Conservation (phyloP, 2,329 filamentous ascomycete species). For the Cladosporium sp. region DNA sequence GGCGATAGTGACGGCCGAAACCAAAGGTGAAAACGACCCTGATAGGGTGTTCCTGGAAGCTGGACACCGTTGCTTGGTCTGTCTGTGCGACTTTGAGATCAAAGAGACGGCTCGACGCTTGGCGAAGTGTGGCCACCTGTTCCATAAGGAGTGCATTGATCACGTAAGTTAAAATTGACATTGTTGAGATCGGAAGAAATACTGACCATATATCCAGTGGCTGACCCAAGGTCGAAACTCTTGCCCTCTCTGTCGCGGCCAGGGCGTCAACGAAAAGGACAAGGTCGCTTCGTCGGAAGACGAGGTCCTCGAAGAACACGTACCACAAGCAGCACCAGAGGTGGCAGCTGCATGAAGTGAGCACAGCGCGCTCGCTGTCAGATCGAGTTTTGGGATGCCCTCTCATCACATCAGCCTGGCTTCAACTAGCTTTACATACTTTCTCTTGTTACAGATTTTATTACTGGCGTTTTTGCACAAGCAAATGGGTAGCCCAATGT, state of each 20-base stretch:
- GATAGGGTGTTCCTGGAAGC: constrained; percentile 34
- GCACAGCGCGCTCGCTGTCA: background rate
- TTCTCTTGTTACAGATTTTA: constrained; percentile 1
- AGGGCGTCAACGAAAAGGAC: constrained; percentile 56
- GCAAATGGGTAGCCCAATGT: constrained; percentile 10
- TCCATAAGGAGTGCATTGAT: constrained; percentile 69
- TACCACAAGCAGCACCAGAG: constrained; percentile 8
- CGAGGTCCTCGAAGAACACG: background rate
- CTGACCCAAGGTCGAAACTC: constrained; percentile 67
- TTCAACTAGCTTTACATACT: background rate
- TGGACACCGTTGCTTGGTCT: constrained; percentile 63
- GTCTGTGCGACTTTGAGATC: constrained; percentile 64
- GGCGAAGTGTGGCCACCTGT: constrained; percentile 64
- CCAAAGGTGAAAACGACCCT: constrained; percentile 29
- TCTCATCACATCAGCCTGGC: background rate
- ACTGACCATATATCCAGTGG: constrained; percentile 51
- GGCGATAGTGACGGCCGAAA: constrained; percentile 31
- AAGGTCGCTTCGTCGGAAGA: constrained; percentile 21
- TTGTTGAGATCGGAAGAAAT: background rate
- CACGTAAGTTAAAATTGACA: constrained; percentile 51
- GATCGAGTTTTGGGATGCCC: background rate
- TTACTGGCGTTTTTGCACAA: constrained; percentile 4
- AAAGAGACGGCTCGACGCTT: constrained; percentile 62
- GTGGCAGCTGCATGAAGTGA: background rate
- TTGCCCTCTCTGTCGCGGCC: constrained; percentile 61